phyloP scores from a whole-genome alignment of 345 rosid genomes.

The Aquilaria sinensis region DNA sequence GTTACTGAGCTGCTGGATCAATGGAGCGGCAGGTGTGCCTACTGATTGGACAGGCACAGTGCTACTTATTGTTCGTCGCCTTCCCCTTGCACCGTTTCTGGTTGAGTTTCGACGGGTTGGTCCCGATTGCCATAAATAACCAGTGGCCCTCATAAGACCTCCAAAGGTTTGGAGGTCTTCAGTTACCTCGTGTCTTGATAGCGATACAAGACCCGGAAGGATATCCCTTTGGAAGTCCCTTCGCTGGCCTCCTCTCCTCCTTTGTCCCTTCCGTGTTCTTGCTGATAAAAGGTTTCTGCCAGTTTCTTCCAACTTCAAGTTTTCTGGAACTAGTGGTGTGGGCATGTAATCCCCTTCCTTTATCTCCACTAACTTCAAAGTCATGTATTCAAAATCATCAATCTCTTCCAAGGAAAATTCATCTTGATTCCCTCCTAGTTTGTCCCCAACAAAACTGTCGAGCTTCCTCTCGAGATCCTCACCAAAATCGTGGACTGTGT shows the following conservation, averaged over 20 bases:
- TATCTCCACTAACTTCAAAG: slow-evolving; percentile 48
- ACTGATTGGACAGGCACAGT: slow-evolving; percentile 32
- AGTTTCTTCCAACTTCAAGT: slow-evolving; percentile 40
- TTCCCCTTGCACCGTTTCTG: slow-evolving; percentile 63
- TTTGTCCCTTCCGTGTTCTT: slow-evolving; percentile 65
- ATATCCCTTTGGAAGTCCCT: slow-evolving; percentile 98
- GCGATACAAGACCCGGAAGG: slow-evolving; percentile 84
- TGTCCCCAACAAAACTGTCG: slow-evolving; percentile 27
- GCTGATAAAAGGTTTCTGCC: slow-evolving; percentile 28
- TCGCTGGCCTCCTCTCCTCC: slow-evolving; percentile 90
- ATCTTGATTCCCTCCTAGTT: slow-evolving; percentile 25
- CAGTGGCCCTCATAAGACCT: slow-evolving; percentile 79
- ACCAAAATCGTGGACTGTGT: slow-evolving; percentile 48
- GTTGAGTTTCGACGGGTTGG: slow-evolving; percentile 63
- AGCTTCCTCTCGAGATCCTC: slow-evolving; percentile 40
- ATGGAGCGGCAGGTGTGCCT: slow-evolving; percentile 32
- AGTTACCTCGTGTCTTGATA: slow-evolving; percentile 84
- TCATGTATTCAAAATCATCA: slow-evolving; percentile 87
- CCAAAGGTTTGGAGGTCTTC: slow-evolving; percentile 92
- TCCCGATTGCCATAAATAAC: slow-evolving; percentile 63
- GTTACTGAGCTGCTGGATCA: slow-evolving; percentile 46
- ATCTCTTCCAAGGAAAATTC: slow-evolving; percentile 40
- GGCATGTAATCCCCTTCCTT: slow-evolving; percentile 90
- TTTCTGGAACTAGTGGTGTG: slow-evolving; percentile 57
- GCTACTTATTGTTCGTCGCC: slow-evolving; percentile 45